Percentiles rank a stretch among this genome's conserved stretches.
phyloP scores from a whole-genome alignment of 768 basidiomycete species.

The Mycena galopus region DNA sequence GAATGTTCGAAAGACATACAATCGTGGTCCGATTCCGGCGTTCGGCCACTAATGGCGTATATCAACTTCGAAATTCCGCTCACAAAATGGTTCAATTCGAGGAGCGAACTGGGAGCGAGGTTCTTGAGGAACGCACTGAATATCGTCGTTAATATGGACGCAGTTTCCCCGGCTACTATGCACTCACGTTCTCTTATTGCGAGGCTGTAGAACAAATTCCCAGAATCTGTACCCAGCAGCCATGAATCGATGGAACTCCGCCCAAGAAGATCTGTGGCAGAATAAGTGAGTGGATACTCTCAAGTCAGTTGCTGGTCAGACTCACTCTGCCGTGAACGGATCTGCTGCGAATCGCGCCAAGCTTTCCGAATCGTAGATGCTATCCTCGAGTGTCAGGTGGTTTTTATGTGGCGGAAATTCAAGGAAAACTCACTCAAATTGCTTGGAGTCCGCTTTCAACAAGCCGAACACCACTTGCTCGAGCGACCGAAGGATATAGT shows the following conservation, averaged over 20 bases:
- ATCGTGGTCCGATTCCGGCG: neutral
- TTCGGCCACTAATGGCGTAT: slow-evolving; percentile 2
- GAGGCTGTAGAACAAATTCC: neutral
- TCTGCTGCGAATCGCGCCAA: neutral
- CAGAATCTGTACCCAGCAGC: slow-evolving; percentile 10
- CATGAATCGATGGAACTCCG: slow-evolving; percentile 1
- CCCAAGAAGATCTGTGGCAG: neutral
- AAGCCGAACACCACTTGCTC: no score
- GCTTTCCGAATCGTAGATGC: slow-evolving; percentile 1
- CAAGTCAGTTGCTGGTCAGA: neutral
- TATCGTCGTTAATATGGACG: neutral
- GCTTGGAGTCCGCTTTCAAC: neutral
- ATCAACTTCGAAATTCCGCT: slow-evolving; percentile 6
- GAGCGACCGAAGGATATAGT: no score
- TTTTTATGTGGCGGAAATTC: neutral
- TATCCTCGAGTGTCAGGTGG: neutral
- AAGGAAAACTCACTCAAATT: slow-evolving; percentile 15
- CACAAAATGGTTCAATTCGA: slow-evolving; percentile 3
- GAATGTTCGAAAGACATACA: neutral
- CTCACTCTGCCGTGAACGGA: neutral
- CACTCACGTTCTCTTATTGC: neutral
- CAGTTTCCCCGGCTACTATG: no score
- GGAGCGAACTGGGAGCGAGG: neutral
- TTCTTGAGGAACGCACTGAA: neutral
- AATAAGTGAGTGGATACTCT: neutral